Conservation (phyloP, 768 basidiomycete genomes). For the Boletus tylopilopsis region DNA sequence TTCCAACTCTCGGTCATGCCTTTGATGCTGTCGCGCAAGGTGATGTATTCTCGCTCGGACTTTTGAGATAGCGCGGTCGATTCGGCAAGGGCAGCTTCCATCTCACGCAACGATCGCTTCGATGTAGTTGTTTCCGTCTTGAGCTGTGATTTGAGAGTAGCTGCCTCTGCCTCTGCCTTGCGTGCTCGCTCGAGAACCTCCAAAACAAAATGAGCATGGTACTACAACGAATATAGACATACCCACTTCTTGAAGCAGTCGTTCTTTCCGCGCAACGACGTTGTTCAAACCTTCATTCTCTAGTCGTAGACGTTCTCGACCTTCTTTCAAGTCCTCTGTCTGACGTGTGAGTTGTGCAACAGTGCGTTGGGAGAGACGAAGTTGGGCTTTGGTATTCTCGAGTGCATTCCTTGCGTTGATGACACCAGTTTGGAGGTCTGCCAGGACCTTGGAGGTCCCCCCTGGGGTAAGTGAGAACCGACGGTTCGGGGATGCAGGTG, state of each 20-base stretch:
- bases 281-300: conserved; percentile 90
- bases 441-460: conserved; percentile 83
- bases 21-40: conserved; percentile 73
- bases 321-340: conserved; percentile 87
- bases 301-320: conserved; percentile 71
- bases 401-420: conserved; percentile 74
- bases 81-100: conserved; percentile 71
- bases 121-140: conserved; percentile 68
- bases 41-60: conserved; percentile 79
- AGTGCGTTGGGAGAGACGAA: conserved; percentile 75
- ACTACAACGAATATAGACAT: neutral
- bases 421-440: conserved; percentile 83
- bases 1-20: conserved; percentile 71
- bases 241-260: conserved; percentile 77
- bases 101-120: conserved; percentile 75
- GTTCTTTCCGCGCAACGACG: conserved; percentile 83
- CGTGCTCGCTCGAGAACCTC: conserved; percentile 81
- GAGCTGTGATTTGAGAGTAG: conserved; percentile 63
- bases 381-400: conserved; percentile 82
- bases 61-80: conserved; percentile 76
- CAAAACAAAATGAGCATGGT: neutral
- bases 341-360: conserved; percentile 83
- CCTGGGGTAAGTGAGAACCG: conserved; percentile 64
- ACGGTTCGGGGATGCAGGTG: conserved; percentile 49
- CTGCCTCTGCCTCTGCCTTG: conserved; percentile 77